Evolutionary conservation across 345 rosid species (phyloP), one percentile per base, ranked within the genome.

Genomic region (Linum usitatissimum): DNA sequence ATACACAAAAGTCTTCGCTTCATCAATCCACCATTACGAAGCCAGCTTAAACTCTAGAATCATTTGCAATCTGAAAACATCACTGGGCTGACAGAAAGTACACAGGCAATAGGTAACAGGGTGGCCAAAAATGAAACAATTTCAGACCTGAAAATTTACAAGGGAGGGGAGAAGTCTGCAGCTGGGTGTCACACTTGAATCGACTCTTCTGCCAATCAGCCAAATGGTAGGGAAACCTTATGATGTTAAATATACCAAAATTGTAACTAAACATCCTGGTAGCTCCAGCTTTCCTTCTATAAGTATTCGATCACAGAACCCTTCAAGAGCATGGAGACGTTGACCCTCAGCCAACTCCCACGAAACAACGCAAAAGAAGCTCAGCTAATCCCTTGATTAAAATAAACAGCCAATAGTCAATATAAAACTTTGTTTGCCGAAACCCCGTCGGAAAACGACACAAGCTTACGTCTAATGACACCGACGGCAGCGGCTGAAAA

Each of bases 161-260:
- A 36, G 30, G 53, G 56, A 38, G 19, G 62, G 19, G 9, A 54
- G 55, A 8, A 38, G 68, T 77, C 78, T 62, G 45, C 69, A 61
- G 86, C 97, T 86, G 61, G 66, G 64, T 72, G 12, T 34, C 70
- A 78, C 78, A 80, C 78, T 92, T 83, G 84, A 90, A 53, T 57
- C 94, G 97, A 77, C 38, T 34, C 8, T 4, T 34, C 38, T 89
- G 97, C 97, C 98, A 92, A 74, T 92, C 90, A 66, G 93, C 89
- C 71, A 87, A 75, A 76, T 85, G 97, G 76, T 74, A 72, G 78
- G 69, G 71, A 77, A 80, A 78, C 53, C 63, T 76, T 63, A 73
- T 74, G 64, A 79, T 68, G 65, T 73, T 70, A 71, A 70, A 75
- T 54, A 78, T 76, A 65, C 66, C 69, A 61, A 70, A 68, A 67